Conservation (phyloP, 371 early-diverging fungal species). For the Mortierella sp. region DNA sequence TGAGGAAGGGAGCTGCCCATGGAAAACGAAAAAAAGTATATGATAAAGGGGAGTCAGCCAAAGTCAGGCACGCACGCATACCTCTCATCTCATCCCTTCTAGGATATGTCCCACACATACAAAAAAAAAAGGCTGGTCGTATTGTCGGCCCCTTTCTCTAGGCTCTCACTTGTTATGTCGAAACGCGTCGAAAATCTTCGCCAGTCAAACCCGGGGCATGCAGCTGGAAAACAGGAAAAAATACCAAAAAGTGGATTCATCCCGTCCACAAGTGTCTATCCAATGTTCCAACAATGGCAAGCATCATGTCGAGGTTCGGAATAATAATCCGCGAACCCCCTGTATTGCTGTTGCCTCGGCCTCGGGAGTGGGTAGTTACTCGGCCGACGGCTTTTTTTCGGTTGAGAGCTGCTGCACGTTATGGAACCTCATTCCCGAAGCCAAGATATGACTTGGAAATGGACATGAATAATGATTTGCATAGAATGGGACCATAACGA, state of each 20-base stretch:
- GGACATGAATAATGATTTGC: too few relatives aligned
- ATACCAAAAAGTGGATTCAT: background rate
- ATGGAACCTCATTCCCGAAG: background rate
- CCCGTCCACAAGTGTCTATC: background rate
- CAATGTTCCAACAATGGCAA: too few relatives aligned
- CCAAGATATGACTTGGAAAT: too few relatives aligned
- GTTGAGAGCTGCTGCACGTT: background rate
- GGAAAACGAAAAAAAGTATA: background rate
- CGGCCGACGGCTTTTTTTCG: background rate
- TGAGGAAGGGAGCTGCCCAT: background rate
- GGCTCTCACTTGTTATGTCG: conserved; percentile 1
- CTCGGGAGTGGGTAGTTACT: background rate
- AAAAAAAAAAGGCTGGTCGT: background rate
- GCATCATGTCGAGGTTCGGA: too few relatives aligned
- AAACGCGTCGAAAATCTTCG: background rate
- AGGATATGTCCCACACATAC: background rate
- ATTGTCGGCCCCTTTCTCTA: background rate
- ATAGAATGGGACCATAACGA: too few relatives aligned
- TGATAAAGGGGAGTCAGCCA: background rate
- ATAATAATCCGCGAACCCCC: too few relatives aligned
- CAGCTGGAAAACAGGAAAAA: background rate
- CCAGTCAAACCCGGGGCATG: background rate
- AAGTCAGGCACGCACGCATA: background rate
- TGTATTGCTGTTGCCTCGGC: background rate
- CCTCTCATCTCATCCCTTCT: background rate